Evolutionary conservation across 345 rosid genomes (phyloP).

Genomic region (Stellera chamaejasme): DNA sequence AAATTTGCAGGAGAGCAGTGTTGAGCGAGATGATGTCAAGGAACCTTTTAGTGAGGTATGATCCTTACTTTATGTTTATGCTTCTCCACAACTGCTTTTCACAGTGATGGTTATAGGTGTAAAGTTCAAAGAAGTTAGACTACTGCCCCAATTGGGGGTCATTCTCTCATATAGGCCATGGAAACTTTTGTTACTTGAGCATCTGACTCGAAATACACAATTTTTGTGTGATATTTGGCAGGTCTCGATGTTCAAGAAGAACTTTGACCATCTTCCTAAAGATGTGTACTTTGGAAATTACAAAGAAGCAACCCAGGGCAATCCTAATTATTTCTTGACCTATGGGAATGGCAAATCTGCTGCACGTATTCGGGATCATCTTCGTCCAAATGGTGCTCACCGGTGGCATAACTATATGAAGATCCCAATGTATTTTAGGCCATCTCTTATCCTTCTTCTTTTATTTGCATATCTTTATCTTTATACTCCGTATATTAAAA

Average conservation of each 20-base stretch:
- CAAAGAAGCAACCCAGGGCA: slow-evolving; percentile 78
- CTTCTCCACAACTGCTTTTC: not conserved
- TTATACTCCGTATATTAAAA: no score
- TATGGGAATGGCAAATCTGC: slow-evolving; percentile 98
- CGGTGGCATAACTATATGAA: slow-evolving; percentile 97
- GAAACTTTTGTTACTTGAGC: not conserved
- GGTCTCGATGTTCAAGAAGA: slow-evolving; percentile 97
- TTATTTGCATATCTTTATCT: no score
- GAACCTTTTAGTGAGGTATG: slow-evolving; percentile 93
- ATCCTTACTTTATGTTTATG: not conserved
- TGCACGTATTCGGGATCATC: slow-evolving; percentile 84
- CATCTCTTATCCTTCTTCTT: slow-evolving; percentile 4
- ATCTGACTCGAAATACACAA: not conserved
- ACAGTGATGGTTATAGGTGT: no score
- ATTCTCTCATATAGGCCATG: not conserved
- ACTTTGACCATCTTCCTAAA: slow-evolving; percentile 82
- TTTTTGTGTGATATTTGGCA: slow-evolving; percentile 15
- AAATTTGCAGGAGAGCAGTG: slow-evolving; percentile 76
- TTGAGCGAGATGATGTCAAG: slow-evolving; percentile 76
- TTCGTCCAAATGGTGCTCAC: slow-evolving; percentile 98
- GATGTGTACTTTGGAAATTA: slow-evolving; percentile 84
- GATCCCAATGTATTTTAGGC: slow-evolving; percentile 46
- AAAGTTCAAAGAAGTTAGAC: no score
- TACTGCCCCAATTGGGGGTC: no score
- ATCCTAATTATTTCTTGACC: slow-evolving; percentile 86